phyloP scores from a whole-genome alignment of 768 basidiomycete genomes.

The Leccinum broughii region DNA sequence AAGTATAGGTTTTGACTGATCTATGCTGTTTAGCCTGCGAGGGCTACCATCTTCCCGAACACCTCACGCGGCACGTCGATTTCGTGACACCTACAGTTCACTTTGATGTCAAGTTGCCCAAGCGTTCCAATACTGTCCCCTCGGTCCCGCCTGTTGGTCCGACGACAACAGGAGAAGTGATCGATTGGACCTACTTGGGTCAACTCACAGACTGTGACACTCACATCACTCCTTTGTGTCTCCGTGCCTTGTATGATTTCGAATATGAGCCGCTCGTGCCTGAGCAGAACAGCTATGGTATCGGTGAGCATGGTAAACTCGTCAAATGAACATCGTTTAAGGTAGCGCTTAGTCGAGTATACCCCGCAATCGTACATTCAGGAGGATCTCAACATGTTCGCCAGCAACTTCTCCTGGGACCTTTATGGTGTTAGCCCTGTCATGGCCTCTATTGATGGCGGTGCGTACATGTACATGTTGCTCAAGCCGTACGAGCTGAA shows the following conservation, averaged over 20 bases:
- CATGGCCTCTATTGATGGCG: constrained; percentile 43
- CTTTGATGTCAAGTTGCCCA: constrained; percentile 33
- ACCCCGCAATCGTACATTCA: constrained; percentile 49
- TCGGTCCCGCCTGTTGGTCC: constrained; percentile 3
- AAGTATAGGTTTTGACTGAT: background rate
- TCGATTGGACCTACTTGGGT: background rate
- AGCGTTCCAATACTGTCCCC: constrained; percentile 11
- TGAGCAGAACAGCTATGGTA: constrained; percentile 52
- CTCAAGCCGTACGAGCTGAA: background rate
- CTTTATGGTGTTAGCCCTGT: constrained; percentile 30
- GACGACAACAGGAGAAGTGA: constrained; percentile 25
- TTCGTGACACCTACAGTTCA: constrained; percentile 48
- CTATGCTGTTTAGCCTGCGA: constrained; percentile 35
- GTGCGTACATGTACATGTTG: constrained; percentile 25
- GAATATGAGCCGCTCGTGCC: constrained; percentile 46
- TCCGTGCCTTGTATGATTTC: constrained; percentile 58
- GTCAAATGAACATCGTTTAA: constrained; percentile 10
- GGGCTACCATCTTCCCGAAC: constrained; percentile 41
- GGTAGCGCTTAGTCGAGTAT: constrained; percentile 45
- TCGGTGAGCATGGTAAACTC: constrained; percentile 33
- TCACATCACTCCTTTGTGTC: constrained; percentile 56
- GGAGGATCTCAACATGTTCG: constrained; percentile 49
- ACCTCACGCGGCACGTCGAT: constrained; percentile 40
- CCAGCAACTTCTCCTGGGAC: constrained; percentile 34
- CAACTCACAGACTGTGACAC: constrained; percentile 36